These are phyloP conservation scores for Fusarium keratoplasticum DNA, from an alignment of 2,329 filamentous ascomycete species.

Conservation along the genomic window DNA sequence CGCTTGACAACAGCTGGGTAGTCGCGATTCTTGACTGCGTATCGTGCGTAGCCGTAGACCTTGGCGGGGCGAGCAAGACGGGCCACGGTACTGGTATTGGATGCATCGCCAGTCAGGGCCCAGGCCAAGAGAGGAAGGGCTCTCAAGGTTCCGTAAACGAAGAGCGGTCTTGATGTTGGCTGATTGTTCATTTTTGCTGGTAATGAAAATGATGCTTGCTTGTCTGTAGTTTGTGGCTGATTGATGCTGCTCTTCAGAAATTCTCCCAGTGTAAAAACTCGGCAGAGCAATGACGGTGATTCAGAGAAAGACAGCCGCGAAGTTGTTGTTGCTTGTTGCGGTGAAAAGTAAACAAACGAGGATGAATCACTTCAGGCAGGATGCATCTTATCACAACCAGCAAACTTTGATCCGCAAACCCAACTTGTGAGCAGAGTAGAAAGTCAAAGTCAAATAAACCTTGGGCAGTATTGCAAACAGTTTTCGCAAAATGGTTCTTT, in stretches of 20 bases:
- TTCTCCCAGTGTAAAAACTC: rapidly evolving
- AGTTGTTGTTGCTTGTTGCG: not conserved
- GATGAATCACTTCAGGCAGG: not conserved
- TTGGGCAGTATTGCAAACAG: not conserved
- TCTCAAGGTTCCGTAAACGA: conserved; percentile 47
- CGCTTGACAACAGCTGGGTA: conserved; percentile 42
- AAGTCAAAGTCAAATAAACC: too few species aligned
- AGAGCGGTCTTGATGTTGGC: conserved; percentile 35
- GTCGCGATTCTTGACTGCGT: conserved; percentile 32
- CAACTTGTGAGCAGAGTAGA: not conserved
- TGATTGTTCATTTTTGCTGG: not conserved
- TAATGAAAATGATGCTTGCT: not conserved
- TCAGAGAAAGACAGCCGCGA: too few species aligned
- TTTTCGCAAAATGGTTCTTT: not conserved
- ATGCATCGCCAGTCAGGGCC: conserved; percentile 44
- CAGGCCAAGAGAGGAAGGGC: conserved; percentile 46
- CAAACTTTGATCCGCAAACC: not conserved
- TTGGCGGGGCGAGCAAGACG: conserved; percentile 9
- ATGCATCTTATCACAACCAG: not conserved
- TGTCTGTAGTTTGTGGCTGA: not conserved
- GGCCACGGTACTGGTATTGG: conserved; percentile 14
- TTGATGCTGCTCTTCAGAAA: not conserved
- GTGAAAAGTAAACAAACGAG: not conserved
- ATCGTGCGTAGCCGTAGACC: conserved; percentile 28
- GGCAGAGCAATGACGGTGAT: not conserved